Conservation (phyloP, 1,284 basidiomycete genomes). For the Marasmius fiardii region DNA sequence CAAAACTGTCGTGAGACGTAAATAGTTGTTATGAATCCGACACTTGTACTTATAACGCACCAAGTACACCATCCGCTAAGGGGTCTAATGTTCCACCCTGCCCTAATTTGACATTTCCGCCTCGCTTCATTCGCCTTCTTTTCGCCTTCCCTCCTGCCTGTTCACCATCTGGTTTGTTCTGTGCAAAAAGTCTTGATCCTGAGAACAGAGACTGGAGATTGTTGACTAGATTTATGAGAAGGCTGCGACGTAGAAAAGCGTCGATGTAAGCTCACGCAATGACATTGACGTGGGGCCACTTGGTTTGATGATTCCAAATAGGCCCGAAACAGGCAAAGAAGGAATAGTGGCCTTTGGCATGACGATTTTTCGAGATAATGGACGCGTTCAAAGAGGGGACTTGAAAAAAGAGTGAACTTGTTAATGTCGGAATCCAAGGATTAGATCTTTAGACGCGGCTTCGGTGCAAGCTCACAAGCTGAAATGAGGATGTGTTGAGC, state of each 20-base stretch:
- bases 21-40: constrained; percentile 9
- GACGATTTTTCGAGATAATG: not conserved
- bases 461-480: no score
- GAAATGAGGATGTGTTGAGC: no score
- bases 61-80: constrained; percentile 90
- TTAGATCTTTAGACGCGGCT: no score
- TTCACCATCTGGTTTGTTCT: constrained; percentile 45
- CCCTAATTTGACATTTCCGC: constrained; percentile 72
- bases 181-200: constrained; percentile 79
- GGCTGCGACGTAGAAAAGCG: no score
- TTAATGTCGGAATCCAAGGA: no score
- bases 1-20: constrained; percentile 56
- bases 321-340: constrained; percentile 66
- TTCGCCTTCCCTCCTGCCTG: constrained; percentile 28
- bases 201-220: constrained; percentile 79
- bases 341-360: constrained; percentile 67
- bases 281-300: constrained; percentile 91
- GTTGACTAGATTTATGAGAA: constrained; percentile 45
- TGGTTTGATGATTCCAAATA: constrained; percentile 86
- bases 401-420: no score
- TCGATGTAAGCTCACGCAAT: constrained; percentile 32
- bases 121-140: constrained; percentile 34
- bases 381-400: not conserved
- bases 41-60: constrained; percentile 35
- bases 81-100: constrained; percentile 97